Base-by-base conservation (phyloP, 1,139 yeast genomes). In the Hemisphaericaspora xylofermentans region DNA sequence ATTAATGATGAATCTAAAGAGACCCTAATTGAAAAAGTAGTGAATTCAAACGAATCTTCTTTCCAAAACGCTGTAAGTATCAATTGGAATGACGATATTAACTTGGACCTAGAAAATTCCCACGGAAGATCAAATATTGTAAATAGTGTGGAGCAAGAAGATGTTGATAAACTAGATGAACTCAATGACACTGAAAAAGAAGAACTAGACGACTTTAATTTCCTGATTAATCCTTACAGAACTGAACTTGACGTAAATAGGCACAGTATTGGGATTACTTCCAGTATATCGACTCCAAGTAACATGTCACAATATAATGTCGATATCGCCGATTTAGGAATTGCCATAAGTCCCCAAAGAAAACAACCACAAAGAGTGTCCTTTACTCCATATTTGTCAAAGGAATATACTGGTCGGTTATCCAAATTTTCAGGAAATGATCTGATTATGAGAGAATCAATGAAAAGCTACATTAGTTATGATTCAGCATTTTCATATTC, bases 401-500 rank as follows among this genome's bases (percentile, higher is more conserved):
- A 41, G 10, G 35, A 35, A 12, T 42, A 44, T 31, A 48, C 38
- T 12, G 53, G 47, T 38, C 47, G 70, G 35, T 27, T 45, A 24
- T 46, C 25, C 47, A 58, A 39, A 35, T 39, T 19, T 31, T 48
- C 51, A 2, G 66, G 44, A 22, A 61, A 71, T 2, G 49, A 60
- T 6, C 48, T 53, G 1, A 53, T 62, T 42, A 61, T 51, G 43
- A 51, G 70, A 41, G 69, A 69, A 34, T 75, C 82, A 1, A 51
- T 58, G 2, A 73, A 71, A 48, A 78, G 83, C 1, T 78, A 78
- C 48, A 46, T 78, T 33, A 76, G 80, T 45, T 78, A 78, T 47
- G 83, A 78, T 52, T 76, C 82, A 1, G 80, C 76, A 3, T 65
- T 74, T 40, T 76, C 82, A 1, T 52, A 61, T 10, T 59, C 68